Evolutionary conservation across 352 stramenopile species (phyloP), one percentile per base, ranked within the genome.

Genomic region (Blastocystis sp.): DNA sequence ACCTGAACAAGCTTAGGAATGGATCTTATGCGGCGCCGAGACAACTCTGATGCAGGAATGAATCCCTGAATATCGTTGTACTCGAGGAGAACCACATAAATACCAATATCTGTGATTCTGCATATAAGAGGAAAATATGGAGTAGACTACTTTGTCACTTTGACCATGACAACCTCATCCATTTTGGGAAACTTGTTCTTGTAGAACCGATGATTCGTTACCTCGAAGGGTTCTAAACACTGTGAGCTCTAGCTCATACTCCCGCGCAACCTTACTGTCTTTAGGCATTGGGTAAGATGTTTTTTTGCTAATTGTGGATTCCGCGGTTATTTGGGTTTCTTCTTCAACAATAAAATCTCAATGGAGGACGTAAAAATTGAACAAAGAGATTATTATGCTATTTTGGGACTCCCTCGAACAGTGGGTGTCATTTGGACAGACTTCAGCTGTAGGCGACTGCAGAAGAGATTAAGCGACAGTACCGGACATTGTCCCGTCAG

Each of bases 61-160:
- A 99, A 98, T 66, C 98, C 98, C 91, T 98, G 95, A 90, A 99
- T 99, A 93, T 99, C 98, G 93, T 99, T 98, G 94, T 99, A 99
- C 93, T 99, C 98, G 66, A 99, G 94, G 56, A 99, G 93, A 63
- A 95, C 98, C 69, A 99, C 98, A 92, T 99, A 99, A 30, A 97
- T 97, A 68, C 97, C 97, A 97, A 99, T 99, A 91, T 99, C 97
- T 70, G 96, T 97, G 92, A 99, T 98, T 91, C 95, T 98, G 73
- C n/a, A 47, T 0, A 62, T 24, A 30, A 66, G 30, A 18, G 11
- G 20, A 20, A 26, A 34, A 16, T 66, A 18, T 16, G 24, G 13
- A 8, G 24, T 1, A 16, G 18, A 18, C 45, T 91, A 92, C 63
- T 93, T 91, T 45, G 70, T 91, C 16, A 97, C 94, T 68, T 96